Evolutionary conservation across 1,139 yeast species (phyloP).

Genomic region (Kurtzmaniella quercitrusa): DNA sequence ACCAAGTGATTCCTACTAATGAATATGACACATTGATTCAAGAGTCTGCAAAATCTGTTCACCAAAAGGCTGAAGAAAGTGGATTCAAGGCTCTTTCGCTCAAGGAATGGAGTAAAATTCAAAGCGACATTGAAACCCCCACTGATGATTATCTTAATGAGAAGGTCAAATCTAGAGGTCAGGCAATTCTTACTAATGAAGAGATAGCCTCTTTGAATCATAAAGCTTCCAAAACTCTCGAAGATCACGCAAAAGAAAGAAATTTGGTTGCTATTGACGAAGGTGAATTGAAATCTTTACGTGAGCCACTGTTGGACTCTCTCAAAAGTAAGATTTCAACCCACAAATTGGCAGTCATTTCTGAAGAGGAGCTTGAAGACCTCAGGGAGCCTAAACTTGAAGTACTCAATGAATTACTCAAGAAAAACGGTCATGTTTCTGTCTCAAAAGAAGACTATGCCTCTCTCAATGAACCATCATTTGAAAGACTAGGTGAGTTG

Average conservation of each 20-base stretch:
- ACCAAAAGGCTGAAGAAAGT: slow-evolving; percentile 3
- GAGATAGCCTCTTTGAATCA: slow-evolving; percentile 12
- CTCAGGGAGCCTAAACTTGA: neutral
- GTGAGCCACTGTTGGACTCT: slow-evolving; percentile 2
- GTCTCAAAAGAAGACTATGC: neutral
- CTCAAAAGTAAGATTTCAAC: neutral
- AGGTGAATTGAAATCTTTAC: slow-evolving; percentile 3
- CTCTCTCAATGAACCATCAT: neutral
- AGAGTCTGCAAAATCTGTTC: neutral
- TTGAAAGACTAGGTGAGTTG: slow-evolving; percentile 2
- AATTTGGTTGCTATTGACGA: slow-evolving; percentile 12
- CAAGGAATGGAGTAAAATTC: slow-evolving; percentile 14
- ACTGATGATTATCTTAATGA: slow-evolving; percentile 18
- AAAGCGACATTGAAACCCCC: slow-evolving; percentile 19
- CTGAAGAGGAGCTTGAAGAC: neutral
- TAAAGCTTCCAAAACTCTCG: slow-evolving; percentile 3
- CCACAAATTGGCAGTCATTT: neutral
- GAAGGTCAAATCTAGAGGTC: slow-evolving; percentile 15
- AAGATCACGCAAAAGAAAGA: slow-evolving; percentile 6
- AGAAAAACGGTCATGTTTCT: neutral
- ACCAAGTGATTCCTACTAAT: slow-evolving; percentile 13
- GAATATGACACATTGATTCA: neutral
- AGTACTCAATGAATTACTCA: neutral
- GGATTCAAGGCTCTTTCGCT: slow-evolving; percentile 9
- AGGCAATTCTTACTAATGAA: slow-evolving; percentile 11